phyloP scores from a whole-genome alignment of 2,329 filamentous ascomycete genomes.

The Fusarium sp. region DNA sequence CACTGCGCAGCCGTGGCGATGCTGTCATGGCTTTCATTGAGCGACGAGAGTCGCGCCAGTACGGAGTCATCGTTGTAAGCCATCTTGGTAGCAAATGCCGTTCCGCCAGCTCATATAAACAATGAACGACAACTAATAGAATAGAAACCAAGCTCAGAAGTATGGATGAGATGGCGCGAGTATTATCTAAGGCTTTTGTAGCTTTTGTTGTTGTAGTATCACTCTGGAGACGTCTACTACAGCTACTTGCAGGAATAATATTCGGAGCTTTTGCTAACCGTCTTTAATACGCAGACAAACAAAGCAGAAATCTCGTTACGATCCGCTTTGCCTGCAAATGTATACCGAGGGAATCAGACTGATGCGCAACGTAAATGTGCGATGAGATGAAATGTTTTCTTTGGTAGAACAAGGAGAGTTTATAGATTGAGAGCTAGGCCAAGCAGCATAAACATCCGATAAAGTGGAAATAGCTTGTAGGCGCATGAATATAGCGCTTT shows the following conservation, averaged over 20 bases:
- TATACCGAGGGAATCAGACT: constrained; percentile 26
- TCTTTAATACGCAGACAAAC: constrained; percentile 19
- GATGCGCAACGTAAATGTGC: constrained; percentile 35
- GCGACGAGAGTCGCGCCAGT: constrained; percentile 89
- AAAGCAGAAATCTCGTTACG: constrained; percentile 15
- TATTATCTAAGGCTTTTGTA: constrained; percentile 39
- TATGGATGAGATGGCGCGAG: constrained; percentile 19
- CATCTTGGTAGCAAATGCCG: constrained; percentile 64
- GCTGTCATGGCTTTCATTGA: constrained; percentile 98
- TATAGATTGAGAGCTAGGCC: constrained; percentile 40
- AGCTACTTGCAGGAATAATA: constrained; percentile 45
- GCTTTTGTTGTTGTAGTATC: constrained; percentile 45
- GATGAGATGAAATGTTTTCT: constrained; percentile 39
- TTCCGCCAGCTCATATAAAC: background rate
- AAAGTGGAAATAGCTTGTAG: constrained; percentile 40
- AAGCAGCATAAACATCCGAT: constrained; percentile 40
- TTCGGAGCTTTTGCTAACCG: constrained; percentile 35
- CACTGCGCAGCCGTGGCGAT: constrained; percentile 97
- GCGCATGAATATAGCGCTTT: constrained; percentile 41
- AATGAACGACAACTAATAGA: constrained; percentile 3
- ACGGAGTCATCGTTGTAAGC: constrained; percentile 97
- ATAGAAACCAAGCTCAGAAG: constrained; percentile 2
- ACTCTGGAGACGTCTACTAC: constrained; percentile 46
- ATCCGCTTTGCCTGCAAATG: constrained; percentile 19
- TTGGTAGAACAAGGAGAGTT: constrained; percentile 43